These are phyloP conservation scores for Fusarium mexicanum DNA, from an alignment of 2,329 filamentous ascomycete species.

Conservation along the genomic window DNA sequence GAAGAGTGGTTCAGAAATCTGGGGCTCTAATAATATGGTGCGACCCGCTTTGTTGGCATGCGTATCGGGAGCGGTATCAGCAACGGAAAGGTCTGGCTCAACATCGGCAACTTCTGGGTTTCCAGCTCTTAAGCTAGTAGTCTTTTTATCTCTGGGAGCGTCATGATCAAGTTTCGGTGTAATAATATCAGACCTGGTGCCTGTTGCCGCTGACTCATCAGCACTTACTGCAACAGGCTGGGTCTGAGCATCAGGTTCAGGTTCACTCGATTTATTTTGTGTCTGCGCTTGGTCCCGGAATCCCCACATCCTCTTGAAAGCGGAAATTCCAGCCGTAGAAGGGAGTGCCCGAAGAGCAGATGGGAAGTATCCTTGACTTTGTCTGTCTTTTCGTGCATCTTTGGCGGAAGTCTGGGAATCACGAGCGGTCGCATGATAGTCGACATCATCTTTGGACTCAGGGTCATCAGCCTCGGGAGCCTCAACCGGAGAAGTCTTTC, in stretches of 20 bases:
- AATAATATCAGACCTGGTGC: neutral
- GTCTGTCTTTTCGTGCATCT: constrained; percentile 15
- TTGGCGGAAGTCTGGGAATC: constrained; percentile 5
- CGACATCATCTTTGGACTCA: constrained; percentile 9
- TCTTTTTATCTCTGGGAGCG: neutral
- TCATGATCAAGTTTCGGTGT: neutral
- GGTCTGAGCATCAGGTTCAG: neutral
- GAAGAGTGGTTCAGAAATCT: constrained; percentile 47
- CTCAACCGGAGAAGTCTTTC: constrained; percentile 1
- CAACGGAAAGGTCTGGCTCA: neutral
- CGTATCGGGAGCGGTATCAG: neutral
- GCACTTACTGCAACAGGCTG: neutral
- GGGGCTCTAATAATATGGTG: constrained; percentile 33
- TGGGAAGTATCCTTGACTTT: constrained; percentile 34
- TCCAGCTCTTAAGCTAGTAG: neutral
- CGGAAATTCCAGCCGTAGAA: constrained; percentile 25
- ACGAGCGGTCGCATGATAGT: constrained; percentile 7
- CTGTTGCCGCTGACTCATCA: neutral
- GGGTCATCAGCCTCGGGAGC: constrained; percentile 8
- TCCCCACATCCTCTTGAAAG: constrained; percentile 37
- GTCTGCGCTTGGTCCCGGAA: constrained; percentile 16
- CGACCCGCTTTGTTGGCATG: neutral
- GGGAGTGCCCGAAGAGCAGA: constrained; percentile 35
- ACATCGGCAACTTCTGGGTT: neutral
- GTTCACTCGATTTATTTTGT: neutral